Evolutionary conservation across 345 rosid species (phyloP).

Genomic region (Aegle marmelos): DNA sequence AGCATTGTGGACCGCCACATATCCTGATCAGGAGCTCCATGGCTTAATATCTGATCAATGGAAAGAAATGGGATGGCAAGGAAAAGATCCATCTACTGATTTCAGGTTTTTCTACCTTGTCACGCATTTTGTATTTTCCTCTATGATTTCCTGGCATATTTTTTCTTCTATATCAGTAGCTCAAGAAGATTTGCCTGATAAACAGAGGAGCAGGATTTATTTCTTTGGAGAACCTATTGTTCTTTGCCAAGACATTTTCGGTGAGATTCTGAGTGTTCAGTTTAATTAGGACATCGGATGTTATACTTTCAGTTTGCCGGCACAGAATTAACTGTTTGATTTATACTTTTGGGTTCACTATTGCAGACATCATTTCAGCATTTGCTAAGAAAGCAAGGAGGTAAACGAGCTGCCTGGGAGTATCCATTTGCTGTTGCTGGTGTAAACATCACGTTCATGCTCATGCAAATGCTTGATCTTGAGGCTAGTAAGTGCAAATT

Average conservation of each 20-base stretch:
- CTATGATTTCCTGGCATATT: neutral
- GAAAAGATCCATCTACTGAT: constrained; percentile 94
- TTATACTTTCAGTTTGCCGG: neutral
- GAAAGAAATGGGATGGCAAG: constrained; percentile 99
- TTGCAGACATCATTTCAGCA: constrained; percentile 71
- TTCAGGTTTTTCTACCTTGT: constrained; percentile 52
- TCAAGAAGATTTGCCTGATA: constrained; percentile 5
- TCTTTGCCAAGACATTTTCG: constrained; percentile 86
- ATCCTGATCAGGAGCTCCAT: constrained; percentile 64
- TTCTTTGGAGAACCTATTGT: constrained; percentile 84
- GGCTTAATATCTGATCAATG: constrained; percentile 86
- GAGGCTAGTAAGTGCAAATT: constrained; percentile 67
- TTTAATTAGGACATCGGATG: neutral
- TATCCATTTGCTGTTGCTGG: constrained; percentile 99
- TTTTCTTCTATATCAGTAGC: neutral
- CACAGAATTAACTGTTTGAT: neutral
- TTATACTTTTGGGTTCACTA: neutral
- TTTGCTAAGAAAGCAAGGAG: constrained; percentile 69
- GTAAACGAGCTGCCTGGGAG: constrained; percentile 86
- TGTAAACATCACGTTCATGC: constrained; percentile 91
- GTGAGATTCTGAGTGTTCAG: constrained; percentile 34
- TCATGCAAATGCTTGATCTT: constrained; percentile 95
- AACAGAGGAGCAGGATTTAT: constrained; percentile 94
- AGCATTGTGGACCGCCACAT: constrained; percentile 83
- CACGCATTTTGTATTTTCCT: neutral